A percentile compares a stretch with the other conserved stretches of the same genome.
phyloP scores from a whole-genome alignment of 441 rosid species.

The Croton laevigatus region DNA sequence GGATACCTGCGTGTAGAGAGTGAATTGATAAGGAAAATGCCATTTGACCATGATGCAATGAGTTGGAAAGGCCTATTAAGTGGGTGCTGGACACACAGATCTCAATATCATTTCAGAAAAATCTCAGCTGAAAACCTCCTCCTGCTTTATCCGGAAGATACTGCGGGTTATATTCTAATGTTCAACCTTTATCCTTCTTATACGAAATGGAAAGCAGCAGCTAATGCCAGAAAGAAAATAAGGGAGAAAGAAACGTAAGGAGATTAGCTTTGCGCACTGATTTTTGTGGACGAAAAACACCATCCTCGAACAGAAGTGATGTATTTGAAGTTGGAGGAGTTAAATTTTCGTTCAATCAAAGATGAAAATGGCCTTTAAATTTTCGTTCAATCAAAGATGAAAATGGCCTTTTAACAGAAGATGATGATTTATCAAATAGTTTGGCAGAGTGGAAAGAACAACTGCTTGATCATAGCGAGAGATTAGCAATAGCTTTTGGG shows the following conservation, averaged over 20 bases:
- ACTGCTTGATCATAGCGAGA: conserved; percentile 62
- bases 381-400: conserved; percentile 29
- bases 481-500: conserved; percentile 64
- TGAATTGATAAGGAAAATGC: conserved; percentile 46
- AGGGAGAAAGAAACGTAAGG: conserved; percentile 57
- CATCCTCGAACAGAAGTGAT: conserved; percentile 57
- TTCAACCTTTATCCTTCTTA: conserved; percentile 60
- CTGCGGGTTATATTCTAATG: conserved; percentile 66
- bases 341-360: conserved; percentile 38
- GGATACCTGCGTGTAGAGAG: conserved; percentile 59
- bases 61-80: conserved; percentile 82
- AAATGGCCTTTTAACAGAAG: conserved; percentile 33
- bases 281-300: conserved; percentile 63
- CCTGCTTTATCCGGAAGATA: conserved; percentile 54
- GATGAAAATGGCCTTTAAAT: conserved; percentile 34
- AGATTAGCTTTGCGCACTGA: conserved; percentile 73
- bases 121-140: conserved; percentile 50
- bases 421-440: conserved; percentile 29
- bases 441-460: conserved; percentile 46
- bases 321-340: conserved; percentile 46
- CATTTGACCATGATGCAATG: conserved; percentile 52
- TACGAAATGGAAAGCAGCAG: conserved; percentile 44
- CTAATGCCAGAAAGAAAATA: conserved; percentile 58
- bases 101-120: conserved; percentile 60
- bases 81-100: conserved; percentile 71